phyloP scores from a whole-genome alignment of 1,139 yeast genomes.

The Saccharomyces hybrid region DNA sequence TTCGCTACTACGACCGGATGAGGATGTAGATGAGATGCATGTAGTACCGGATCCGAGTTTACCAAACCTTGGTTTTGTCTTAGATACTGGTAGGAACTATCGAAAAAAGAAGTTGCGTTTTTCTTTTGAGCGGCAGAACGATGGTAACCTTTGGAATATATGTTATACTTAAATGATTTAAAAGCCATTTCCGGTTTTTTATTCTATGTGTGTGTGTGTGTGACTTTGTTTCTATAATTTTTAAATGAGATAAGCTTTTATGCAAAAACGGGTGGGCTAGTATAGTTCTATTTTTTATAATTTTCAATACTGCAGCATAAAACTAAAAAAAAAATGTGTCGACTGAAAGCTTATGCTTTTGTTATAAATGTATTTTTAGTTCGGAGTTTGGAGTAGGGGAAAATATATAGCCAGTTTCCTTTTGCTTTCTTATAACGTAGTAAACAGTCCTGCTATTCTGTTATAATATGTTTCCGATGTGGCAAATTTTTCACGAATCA shows the following conservation, averaged over 20 bases:
- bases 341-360: background rate
- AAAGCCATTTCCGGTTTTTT: slow-evolving; percentile 3
- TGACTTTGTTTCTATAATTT: background rate
- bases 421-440: background rate
- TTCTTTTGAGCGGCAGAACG: background rate
- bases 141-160: slow-evolving; percentile 4
- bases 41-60: background rate
- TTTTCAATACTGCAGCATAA: background rate
- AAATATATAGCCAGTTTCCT: too few relatives aligned
- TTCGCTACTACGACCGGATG: slow-evolving; percentile 7
- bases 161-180: slow-evolving; percentile 2
- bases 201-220: background rate
- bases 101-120: slow-evolving; percentile 5
- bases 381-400: background rate
- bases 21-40: background rate
- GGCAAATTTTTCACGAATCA: background rate
- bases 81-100: slow-evolving; percentile 5
- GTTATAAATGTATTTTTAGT: background rate
- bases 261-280: too few relatives aligned
- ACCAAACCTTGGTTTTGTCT: background rate
- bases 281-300: too few relatives aligned
- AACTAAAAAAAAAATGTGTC: background rate
- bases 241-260: background rate
- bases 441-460: background rate
- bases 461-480: background rate